Evolutionary conservation across 2,329 filamentous ascomycete species (phyloP).

Genomic region (Neopestalotiopsis rosae): DNA sequence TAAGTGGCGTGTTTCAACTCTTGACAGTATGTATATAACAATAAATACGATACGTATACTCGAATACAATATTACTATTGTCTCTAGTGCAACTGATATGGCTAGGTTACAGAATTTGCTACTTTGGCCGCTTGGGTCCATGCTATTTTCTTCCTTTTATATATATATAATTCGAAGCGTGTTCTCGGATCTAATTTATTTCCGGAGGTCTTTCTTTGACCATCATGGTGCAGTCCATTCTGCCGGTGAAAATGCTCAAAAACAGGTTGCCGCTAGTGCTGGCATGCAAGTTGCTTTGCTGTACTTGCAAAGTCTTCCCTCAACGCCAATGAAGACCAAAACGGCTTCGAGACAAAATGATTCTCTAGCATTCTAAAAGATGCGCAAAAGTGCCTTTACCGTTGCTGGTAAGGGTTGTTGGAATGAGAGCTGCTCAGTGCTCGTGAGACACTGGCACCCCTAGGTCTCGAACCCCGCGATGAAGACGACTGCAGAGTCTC

Average conservation of each 20-base stretch:
- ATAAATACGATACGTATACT: not conserved
- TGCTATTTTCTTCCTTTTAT: not conserved
- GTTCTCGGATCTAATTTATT: not conserved
- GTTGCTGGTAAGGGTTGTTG: conserved; percentile 13
- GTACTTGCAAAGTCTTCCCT: not conserved
- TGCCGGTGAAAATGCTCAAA: not conserved
- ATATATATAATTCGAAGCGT: not conserved
- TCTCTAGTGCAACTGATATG: not conserved
- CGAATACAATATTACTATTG: not conserved
- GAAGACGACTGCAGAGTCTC: conserved; percentile 2
- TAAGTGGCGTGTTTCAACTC: not conserved
- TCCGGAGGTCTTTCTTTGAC: not conserved
- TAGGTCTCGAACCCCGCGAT: conserved; percentile 10
- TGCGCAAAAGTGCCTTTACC: not conserved
- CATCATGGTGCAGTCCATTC: not conserved
- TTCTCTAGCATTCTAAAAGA: not conserved
- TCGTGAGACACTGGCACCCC: conserved; percentile 15
- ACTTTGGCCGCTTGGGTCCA: not conserved
- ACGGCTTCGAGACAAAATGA: not conserved
- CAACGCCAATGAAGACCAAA: not conserved
- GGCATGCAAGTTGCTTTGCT: not conserved
- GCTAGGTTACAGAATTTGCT: not conserved
- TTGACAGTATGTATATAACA: not conserved
- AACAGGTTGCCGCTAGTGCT: not conserved
- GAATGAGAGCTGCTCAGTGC: conserved; percentile 2